Evolutionary conservation across 441 rosid genomes (phyloP), one percentile per base, ranked within the genome.

Genomic region (Viola pubescens): DNA sequence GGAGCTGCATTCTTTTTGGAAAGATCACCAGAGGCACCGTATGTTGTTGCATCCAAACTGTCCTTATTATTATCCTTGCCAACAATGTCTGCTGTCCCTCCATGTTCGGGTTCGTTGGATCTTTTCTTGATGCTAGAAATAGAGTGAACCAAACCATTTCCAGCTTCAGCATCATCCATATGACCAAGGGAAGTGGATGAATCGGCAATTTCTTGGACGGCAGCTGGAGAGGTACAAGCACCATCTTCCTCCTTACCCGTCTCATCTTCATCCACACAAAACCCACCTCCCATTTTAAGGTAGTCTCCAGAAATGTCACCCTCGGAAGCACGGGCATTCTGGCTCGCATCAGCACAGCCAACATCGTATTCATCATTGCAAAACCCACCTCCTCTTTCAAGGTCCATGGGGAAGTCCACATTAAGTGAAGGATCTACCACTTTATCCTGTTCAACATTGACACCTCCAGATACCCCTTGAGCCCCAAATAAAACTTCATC

Each of bases 271-370:
- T 77, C 83, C 26, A 68, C 58, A 63, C 91, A 89, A 72, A 87
- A 89, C 41, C 95, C 96, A 0, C 92, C 91, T 56, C 95, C 98
- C 9, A 67, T 58, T 67, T 58, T 59, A 57, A 73, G 77, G 77
- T 82, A 79, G 60, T 77, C 85, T 55, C 70, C 61, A 4, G 74
- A 67, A 53, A 58, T 41, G 70, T 66, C 64, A 9, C 55, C 68
- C 60, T 67, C 76, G 48, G 44, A 6, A 48, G 63, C 59, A 73
- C 65, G 67, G 13, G 12, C 55, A 41, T 59, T 68, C 52, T 9
- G 67, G 64, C 70, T 60, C 14, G 16, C 52, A 52, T 54, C 69
- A 60, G 58, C 65, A n/a, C 59, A 54, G 61, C 65, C 77, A 56
- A 5, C 62, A 62, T 75, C 80, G 16, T 47, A 82, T 61, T 82